Evolutionary conservation across 1,139 yeast species (phyloP), one percentile per base, ranked within the genome.

Genomic region (Hyphopichia fennica): DNA sequence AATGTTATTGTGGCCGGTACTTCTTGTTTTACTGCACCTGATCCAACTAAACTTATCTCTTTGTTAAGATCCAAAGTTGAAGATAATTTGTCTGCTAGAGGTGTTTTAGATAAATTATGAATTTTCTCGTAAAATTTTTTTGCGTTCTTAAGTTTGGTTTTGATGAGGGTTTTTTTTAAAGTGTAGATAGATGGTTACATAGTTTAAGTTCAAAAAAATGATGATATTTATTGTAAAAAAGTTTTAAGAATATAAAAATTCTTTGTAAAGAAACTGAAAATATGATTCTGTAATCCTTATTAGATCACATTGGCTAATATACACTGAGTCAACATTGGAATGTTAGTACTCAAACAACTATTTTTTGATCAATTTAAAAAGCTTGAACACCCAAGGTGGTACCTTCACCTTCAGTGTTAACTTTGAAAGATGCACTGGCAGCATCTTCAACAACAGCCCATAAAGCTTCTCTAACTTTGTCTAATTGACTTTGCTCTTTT

Each of bases 1-100:
- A 93, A 93, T 63, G 97, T 93, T 38, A 91, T 95, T 60, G 99
- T 93, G 41, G 98, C 99, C 2, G 99, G 99, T 35, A 93, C 99
- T 15, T 79, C 96, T 40, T 95, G 91, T 15, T 93, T 90, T 69
- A 82, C 84, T 49, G 95, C 97, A 13, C 71, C 75, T 6, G 84
- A 85, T 52, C 96, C 97, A 16, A 70, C 68, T 23, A 85, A 80
- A 49, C 85, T 88, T 54, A 90, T 91, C 52, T 69, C 70, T 40
- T 73, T 75, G 51, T 72, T 91, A 71, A 81, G 91, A 56, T 67
- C 62, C 27, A 75, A 81, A 28, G 96, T 90, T 32, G 64, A 68
- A 44, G 60, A 52, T 30, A 62, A 58, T 40, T 63, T 69, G 47
- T 48, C 53, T 39, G 51, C 48, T 3, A 58, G 51, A 50, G 72